Conservation (phyloP, 164 flowering plant genomes). For the Annona squamosa region DNA sequence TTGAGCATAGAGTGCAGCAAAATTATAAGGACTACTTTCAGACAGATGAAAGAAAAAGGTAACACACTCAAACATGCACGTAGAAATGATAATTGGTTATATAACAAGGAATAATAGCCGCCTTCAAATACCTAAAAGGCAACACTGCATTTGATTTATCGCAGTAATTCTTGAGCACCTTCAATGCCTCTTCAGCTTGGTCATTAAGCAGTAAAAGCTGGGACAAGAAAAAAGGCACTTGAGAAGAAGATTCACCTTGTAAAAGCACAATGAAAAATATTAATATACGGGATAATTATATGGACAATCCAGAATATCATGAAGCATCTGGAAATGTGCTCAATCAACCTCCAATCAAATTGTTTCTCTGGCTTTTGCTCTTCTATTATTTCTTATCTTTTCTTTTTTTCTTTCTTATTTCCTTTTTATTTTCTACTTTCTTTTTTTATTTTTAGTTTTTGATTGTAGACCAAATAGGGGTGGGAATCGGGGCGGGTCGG, state of each 20-base stretch:
- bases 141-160: conserved; percentile 27
- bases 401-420: too few relatives aligned
- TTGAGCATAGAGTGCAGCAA: neutral
- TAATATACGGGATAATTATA: neutral
- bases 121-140: conserved; percentile 36
- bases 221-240: conserved; percentile 5
- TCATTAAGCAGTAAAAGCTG: conserved; percentile 73
- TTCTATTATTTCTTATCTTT: too few relatives aligned
- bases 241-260: neutral
- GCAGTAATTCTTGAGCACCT: conserved; percentile 45
- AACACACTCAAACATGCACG: neutral
- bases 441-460: too few relatives aligned
- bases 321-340: too few relatives aligned
- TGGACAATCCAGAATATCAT: neutral
- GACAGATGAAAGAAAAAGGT: neutral
- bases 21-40: too few relatives aligned
- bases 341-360: too few relatives aligned
- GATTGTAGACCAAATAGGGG: too few relatives aligned
- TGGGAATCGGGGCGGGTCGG: too few relatives aligned
- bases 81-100: neutral
- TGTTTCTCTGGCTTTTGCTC: too few relatives aligned
- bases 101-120: neutral
- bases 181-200: conserved; percentile 50
- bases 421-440: too few relatives aligned
- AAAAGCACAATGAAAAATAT: neutral